Evolutionary conservation across 495 filamentous ascomycete species (phyloP).

Genomic region (Hypoxylon cercidicola): DNA sequence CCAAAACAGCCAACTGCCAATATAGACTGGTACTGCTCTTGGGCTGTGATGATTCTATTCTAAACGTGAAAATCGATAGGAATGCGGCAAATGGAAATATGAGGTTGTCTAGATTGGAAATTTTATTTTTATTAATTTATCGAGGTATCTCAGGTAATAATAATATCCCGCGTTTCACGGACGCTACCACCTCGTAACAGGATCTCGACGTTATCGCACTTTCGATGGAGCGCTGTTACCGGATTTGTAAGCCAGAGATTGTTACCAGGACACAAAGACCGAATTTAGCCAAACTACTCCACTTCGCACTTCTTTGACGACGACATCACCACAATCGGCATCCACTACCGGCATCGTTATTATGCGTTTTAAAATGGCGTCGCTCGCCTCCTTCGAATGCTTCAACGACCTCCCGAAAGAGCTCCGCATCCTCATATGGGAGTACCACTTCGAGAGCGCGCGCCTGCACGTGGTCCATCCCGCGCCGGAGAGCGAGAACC

Average conservation of each 20-base stretch:
- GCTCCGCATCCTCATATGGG: conserved; percentile 44
- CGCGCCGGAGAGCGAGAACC: conserved; percentile 19
- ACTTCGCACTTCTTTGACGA: conserved; percentile 1
- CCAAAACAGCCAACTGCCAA: too few relatives aligned
- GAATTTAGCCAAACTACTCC: conserved; percentile 6
- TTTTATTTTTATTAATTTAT: too few relatives aligned
- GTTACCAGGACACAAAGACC: background rate
- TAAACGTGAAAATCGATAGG: too few relatives aligned
- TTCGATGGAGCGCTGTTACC: too few relatives aligned
- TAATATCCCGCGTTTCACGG: too few relatives aligned
- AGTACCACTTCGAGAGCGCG: conserved; percentile 46
- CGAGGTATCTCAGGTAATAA: too few relatives aligned
- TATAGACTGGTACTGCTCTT: too few relatives aligned
- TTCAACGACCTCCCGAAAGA: conserved; percentile 43
- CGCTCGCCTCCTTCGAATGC: conserved; percentile 39
- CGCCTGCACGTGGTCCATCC: conserved; percentile 38
- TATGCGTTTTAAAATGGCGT: conserved; percentile 8
- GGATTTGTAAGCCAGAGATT: background rate
- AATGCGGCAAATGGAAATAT: too few relatives aligned
- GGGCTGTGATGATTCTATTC: too few relatives aligned
- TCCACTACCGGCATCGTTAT: background rate
- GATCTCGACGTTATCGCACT: too few relatives aligned
- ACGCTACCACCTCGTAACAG: too few relatives aligned
- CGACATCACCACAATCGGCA: background rate
- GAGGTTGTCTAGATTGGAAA: too few relatives aligned